Conservation (phyloP, 1,284 basidiomycete genomes). For the Ganoderma lucidum region DNA sequence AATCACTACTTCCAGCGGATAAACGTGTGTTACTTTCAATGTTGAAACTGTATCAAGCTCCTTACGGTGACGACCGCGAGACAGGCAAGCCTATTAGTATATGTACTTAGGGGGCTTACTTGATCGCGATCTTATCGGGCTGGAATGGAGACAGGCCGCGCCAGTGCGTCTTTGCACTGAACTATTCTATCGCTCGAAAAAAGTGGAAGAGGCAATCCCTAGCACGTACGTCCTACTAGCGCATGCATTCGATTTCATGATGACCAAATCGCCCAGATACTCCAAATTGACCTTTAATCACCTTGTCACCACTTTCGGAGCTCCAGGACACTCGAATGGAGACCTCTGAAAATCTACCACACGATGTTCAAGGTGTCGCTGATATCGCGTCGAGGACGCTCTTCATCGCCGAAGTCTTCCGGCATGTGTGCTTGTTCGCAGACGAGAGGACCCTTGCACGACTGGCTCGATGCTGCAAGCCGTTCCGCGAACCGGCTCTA, state of each 20-base stretch:
- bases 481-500: not conserved
- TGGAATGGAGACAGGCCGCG: not conserved
- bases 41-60: not conserved
- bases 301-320: not conserved
- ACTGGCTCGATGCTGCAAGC: not conserved
- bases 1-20: not conserved
- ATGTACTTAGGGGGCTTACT: not conserved
- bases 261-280: not conserved
- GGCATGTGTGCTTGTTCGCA: not conserved
- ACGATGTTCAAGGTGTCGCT: not conserved
- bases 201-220: not conserved
- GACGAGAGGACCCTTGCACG: not conserved
- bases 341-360: not conserved
- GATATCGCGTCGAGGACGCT: not conserved
- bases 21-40: too few species aligned
- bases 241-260: not conserved
- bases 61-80: not conserved
- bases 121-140: not conserved
- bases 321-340: not conserved
- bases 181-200: not conserved
- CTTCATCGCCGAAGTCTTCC: slow-evolving; percentile 1
- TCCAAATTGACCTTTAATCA: not conserved
- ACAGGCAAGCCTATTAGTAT: too few species aligned
- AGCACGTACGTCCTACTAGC: not conserved
- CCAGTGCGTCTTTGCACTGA: not conserved